A percentile compares a stretch with the other conserved stretches of the same genome.
Conservation (phyloP, 176 grass and related monocot genomes). For the Canna indica region DNA sequence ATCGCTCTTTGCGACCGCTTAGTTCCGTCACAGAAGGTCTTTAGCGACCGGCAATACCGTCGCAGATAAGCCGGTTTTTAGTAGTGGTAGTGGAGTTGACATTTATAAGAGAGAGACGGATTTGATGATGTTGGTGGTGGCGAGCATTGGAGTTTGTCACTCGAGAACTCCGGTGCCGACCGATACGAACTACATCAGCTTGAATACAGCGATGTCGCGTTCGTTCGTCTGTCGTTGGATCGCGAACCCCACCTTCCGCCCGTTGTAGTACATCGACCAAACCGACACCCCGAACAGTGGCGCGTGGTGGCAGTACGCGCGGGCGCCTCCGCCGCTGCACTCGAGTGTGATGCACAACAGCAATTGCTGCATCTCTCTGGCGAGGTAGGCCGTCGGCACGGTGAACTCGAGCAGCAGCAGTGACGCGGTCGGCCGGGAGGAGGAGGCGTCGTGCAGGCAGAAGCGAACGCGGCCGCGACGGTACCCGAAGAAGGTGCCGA, state of each 20-base stretch:
- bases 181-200: slow-evolving; percentile 49
- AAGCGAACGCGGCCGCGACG: too few relatives aligned
- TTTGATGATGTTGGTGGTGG: too few relatives aligned
- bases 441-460: too few relatives aligned
- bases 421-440: too few relatives aligned
- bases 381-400: slow-evolving; percentile 37
- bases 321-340: slow-evolving; percentile 22
- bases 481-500: slow-evolving; percentile 60
- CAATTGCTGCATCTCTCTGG: slow-evolving; percentile 46
- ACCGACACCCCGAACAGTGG: slow-evolving; percentile 29
- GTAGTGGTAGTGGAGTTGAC: too few relatives aligned
- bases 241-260: slow-evolving; percentile 56
- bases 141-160: too few relatives aligned
- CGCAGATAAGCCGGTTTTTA: too few relatives aligned
- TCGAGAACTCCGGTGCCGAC: slow-evolving; percentile 64
- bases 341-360: slow-evolving; percentile 55
- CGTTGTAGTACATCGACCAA: slow-evolving; percentile 92
- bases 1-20: too few relatives aligned
- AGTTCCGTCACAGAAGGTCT: too few relatives aligned
- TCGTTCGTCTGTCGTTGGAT: slow-evolving; percentile 35
- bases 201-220: slow-evolving; percentile 35
- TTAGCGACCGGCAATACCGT: too few relatives aligned
- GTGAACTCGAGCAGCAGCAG: too few relatives aligned
- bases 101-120: too few relatives aligned
- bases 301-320: not conserved